Evolutionary conservation across 148 eudicot genomes (phyloP).

Genomic region (Vaccinium corymbosum): DNA sequence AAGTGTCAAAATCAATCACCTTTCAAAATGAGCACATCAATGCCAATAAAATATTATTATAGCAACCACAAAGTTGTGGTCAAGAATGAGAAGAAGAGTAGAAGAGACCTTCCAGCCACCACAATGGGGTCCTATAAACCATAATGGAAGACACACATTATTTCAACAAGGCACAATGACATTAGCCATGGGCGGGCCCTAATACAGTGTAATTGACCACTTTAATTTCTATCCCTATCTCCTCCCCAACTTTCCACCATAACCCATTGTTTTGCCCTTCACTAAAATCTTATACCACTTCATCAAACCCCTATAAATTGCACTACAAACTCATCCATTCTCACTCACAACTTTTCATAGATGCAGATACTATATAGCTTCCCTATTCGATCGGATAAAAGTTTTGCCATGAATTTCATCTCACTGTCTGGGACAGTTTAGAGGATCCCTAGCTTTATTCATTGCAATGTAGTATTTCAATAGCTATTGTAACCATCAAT

Average conservation of each 20-base stretch:
- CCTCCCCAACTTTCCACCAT: background rate
- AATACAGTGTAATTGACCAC: background rate
- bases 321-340: background rate
- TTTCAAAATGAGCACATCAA: background rate
- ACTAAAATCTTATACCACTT: background rate
- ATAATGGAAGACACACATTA: background rate
- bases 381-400: background rate
- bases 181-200: background rate
- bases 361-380: background rate
- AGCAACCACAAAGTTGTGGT: background rate
- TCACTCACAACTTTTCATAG: background rate
- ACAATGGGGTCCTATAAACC: background rate
- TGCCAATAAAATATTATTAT: background rate
- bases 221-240: background rate
- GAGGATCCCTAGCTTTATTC: background rate
- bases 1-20: too few relatives aligned
- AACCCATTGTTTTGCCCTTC: too few relatives aligned
- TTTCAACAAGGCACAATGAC: background rate
- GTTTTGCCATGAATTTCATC: background rate
- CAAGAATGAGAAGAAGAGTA: background rate
- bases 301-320: constrained; percentile 3
- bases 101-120: background rate
- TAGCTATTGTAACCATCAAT: background rate
- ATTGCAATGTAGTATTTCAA: background rate
- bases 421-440: background rate